Evolutionary conservation across 164 flowering plant genomes (phyloP).

Genomic region (Paratinospora sagittata): DNA sequence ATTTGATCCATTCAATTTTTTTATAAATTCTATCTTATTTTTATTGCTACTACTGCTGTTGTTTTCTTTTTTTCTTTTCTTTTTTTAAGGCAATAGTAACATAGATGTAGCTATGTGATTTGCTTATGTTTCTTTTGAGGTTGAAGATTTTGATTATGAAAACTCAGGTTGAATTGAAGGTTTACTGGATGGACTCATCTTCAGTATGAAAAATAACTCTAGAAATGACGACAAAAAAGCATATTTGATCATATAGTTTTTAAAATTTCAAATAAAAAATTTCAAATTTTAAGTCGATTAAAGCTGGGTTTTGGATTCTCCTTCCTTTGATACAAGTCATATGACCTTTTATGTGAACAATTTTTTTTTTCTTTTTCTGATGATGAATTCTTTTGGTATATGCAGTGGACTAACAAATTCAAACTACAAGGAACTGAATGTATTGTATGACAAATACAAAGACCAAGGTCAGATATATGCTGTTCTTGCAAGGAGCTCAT

Average conservation of each 20-base stretch:
- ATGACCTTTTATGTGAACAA: not conserved
- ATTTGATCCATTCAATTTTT: not conserved
- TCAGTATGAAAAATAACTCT: no score
- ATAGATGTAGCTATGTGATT: not conserved
- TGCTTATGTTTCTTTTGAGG: not conserved
- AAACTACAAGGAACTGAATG: constrained; percentile 81
- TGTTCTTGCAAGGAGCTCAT: not conserved
- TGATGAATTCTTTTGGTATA: not conserved
- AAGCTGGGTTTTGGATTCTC: not conserved
- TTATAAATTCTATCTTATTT: not conserved
- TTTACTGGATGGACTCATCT: no score
- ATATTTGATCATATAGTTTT: not conserved
- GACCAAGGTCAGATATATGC: constrained; percentile 47
- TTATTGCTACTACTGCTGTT: not conserved
- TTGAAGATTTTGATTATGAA: not conserved
- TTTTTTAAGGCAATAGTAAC: not conserved
- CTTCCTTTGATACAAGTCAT: no score
- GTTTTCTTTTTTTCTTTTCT: not conserved
- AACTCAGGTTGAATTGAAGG: no score
- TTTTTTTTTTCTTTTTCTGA: not conserved
- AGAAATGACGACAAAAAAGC: not conserved
- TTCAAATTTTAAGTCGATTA: not conserved
- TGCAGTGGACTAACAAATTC: constrained; percentile 76
- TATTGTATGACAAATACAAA: constrained; percentile 73
- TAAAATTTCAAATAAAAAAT: no score